Conservation (phyloP, 108 stramenopile genomes). For the Skeletonema tropicum region DNA sequence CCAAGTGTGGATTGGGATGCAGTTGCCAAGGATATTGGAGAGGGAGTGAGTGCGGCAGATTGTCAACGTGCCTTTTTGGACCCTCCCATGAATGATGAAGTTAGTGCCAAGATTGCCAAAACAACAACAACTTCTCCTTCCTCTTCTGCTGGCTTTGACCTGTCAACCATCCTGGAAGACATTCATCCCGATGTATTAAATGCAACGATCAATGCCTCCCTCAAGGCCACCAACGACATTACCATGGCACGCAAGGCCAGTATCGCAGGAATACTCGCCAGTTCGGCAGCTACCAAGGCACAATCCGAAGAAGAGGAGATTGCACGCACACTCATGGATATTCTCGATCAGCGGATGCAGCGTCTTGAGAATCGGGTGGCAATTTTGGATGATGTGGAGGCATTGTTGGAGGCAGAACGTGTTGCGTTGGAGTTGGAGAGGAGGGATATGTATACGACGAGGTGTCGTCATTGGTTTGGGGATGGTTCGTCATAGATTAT, state of each 20-base stretch:
- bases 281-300: slow-evolving; percentile 57
- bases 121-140: background rate
- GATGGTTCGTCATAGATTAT: slow-evolving; percentile 37
- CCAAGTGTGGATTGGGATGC: slow-evolving; percentile 69
- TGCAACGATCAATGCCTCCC: slow-evolving; percentile 56
- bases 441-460: slow-evolving; percentile 85
- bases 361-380: slow-evolving; percentile 83
- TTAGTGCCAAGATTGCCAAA: slow-evolving; percentile 4
- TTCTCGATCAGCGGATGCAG: slow-evolving; percentile 78
- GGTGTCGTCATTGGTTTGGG: slow-evolving; percentile 87
- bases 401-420: slow-evolving; percentile 84
- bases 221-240: slow-evolving; percentile 55
- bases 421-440: slow-evolving; percentile 87
- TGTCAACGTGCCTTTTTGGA: slow-evolving; percentile 72
- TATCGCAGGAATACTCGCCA: slow-evolving; percentile 56
- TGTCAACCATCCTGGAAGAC: slow-evolving; percentile 56
- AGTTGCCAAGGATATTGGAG: slow-evolving; percentile 62
- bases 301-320: slow-evolving; percentile 59
- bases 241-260: slow-evolving; percentile 60
- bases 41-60: slow-evolving; percentile 57
- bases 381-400: slow-evolving; percentile 86
- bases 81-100: slow-evolving; percentile 34
- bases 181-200: slow-evolving; percentile 56
- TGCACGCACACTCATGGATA: slow-evolving; percentile 59
- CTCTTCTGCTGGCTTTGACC: slow-evolving; percentile 11